phyloP scores from a whole-genome alignment of 352 stramenopile species.

The Pelagophyceae sp. region DNA sequence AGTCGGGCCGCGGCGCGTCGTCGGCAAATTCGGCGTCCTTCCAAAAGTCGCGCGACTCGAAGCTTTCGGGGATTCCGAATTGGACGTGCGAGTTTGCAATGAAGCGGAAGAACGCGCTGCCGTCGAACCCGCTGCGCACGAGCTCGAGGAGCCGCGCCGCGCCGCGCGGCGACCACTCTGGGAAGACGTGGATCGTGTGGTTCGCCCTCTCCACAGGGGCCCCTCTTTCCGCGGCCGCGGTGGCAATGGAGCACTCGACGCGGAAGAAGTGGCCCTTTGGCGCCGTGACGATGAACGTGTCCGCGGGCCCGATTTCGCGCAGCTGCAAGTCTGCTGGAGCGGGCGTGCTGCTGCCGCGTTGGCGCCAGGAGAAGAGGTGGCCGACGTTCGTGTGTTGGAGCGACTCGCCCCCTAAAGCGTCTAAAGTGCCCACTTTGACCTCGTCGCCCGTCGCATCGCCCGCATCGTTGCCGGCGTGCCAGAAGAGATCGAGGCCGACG shows the following conservation, averaged over 20 bases:
- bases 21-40: not conserved
- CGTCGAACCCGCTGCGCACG: not conserved
- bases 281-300: not conserved
- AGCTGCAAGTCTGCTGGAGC: too few relatives aligned
- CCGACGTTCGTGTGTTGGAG: not conserved
- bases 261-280: not conserved
- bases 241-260: not conserved
- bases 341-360: not conserved
- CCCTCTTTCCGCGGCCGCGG: too few relatives aligned
- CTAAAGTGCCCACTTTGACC: not conserved
- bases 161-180: not conserved
- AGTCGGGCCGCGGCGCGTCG: not conserved
- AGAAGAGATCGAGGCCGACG: not conserved
- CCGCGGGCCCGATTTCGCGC: not conserved
- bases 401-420: not conserved
- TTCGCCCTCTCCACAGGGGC: not conserved
- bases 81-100: not conserved
- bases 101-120: not conserved
- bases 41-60: not conserved
- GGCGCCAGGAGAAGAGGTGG: not conserved
- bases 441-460: not conserved
- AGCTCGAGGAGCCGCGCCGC: not conserved
- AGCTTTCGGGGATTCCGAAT: not conserved
- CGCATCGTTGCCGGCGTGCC: not conserved
- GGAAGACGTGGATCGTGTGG: not conserved